Conservation (phyloP, 2,329 filamentous ascomycete species). For the Pseudogymnoascus sp. region DNA sequence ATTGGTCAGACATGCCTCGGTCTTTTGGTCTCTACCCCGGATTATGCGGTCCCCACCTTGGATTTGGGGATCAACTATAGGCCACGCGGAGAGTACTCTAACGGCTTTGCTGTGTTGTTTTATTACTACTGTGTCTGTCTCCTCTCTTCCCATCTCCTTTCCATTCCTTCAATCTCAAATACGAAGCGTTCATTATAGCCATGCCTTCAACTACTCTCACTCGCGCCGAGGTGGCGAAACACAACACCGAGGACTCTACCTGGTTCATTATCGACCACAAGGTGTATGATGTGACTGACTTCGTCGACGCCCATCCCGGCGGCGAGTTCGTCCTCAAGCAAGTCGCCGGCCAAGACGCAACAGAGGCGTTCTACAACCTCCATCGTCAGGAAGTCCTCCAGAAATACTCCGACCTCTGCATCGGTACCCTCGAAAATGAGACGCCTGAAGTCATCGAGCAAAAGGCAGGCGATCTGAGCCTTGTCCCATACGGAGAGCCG, state of each 20-base stretch:
- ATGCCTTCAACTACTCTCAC: conserved; percentile 32
- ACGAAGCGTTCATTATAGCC: background rate
- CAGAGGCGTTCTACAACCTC: conserved; percentile 80
- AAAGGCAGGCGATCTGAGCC: conserved; percentile 61
- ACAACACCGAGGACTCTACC: conserved; percentile 66
- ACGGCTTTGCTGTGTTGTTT: background rate
- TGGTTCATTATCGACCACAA: conserved; percentile 83
- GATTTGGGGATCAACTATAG: background rate
- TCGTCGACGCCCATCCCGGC: conserved; percentile 76
- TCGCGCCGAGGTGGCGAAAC: conserved; percentile 61
- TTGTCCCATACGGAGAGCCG: conserved; percentile 77
- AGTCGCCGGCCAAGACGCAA: conserved; percentile 74
- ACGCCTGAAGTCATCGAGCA: conserved; percentile 64
- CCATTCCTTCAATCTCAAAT: background rate
- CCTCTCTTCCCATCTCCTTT: background rate
- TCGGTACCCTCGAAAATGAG: conserved; percentile 70
- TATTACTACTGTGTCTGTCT: background rate
- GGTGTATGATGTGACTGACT: conserved; percentile 81
- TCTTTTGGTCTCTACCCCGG: background rate
- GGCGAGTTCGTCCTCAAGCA: conserved; percentile 73
- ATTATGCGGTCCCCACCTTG: background rate
- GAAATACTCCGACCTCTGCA: conserved; percentile 66
- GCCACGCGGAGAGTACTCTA: background rate
- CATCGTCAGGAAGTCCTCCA: conserved; percentile 83
- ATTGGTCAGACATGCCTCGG: conserved; percentile 3